These are phyloP conservation scores for Pyrenopolyporus hunteri DNA, from an alignment of 495 filamentous ascomycete species.

Conservation along the genomic window DNA sequence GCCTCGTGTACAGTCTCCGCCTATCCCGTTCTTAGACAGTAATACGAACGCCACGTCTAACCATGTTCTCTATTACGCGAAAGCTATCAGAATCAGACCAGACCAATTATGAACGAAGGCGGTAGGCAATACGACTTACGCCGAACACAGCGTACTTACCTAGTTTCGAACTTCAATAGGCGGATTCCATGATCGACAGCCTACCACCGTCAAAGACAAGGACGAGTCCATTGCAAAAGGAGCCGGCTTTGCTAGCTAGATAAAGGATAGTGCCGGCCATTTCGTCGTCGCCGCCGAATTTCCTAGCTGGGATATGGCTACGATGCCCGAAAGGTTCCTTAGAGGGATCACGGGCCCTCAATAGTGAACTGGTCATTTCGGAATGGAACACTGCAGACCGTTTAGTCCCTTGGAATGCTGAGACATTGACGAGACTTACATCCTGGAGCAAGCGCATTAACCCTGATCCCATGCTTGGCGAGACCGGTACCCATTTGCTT, in stretches of 20 bases:
- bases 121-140: too few relatives aligned
- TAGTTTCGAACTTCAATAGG: conserved; percentile 46
- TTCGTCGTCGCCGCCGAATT: conserved; percentile 58
- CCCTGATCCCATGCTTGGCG: conserved; percentile 55
- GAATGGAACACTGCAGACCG: conserved; percentile 54
- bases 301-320: conserved; percentile 53
- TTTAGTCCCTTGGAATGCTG: conserved; percentile 1
- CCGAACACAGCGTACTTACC: too few relatives aligned
- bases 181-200: conserved; percentile 49
- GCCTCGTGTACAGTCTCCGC: neutral
- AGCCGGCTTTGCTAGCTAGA: conserved; percentile 49
- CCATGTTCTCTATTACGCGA: too few relatives aligned
- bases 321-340: conserved; percentile 25
- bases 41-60: neutral
- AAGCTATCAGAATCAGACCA: too few relatives aligned
- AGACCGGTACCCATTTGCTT: conserved; percentile 59
- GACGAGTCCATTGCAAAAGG: conserved; percentile 64
- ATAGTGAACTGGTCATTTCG: conserved; percentile 49
- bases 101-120: too few relatives aligned
- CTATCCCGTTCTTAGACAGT: neutral
- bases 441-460: conserved; percentile 65
- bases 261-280: conserved; percentile 53
- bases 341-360: conserved; percentile 47
- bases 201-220: conserved; percentile 64
- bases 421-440: conserved; percentile 44